Evolutionary conservation across 441 rosid genomes (phyloP), one percentile per base, ranked within the genome.

Genomic region (Corymbia calophylla): DNA sequence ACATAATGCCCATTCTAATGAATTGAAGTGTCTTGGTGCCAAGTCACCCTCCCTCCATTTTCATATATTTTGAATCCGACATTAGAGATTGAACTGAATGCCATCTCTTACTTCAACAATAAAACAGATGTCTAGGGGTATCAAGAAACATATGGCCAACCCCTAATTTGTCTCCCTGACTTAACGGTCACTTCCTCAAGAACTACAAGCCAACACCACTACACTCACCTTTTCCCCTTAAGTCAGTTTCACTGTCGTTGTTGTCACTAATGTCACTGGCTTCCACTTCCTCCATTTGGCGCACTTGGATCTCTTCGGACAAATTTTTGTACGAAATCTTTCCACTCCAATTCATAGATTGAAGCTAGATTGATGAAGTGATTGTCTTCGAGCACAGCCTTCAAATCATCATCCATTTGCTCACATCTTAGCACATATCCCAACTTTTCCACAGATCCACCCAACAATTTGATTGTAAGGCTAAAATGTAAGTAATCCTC

Each of bases 181-280:
- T 17, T 31, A 8, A 68, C 9, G 77, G 17, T 1, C 0, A 6
- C 23, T 0, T 66, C 23, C 23, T 17, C 17, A 31, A n/a, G 44
- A 66, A 1, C 21, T 66, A 39, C 44, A 17, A 2, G 4, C 4
- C 77, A 68, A 2, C 0, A 17, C 44, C 32, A 16, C 12, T 3
- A 5, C 17, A 64, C 35, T 64, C 0, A 18, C 35, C 3, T 64
- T 18, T 29, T 60, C 17, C 17, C 17, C 1, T 2, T 2, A 8
- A 1, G 3, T 27, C 3, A 39, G 44, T 29, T 29, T 29, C 32
- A 27, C 44, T 39, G 44, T 39, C 44, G 44, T 39, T 5, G 44
- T 39, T 39, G 44, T 39, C 44, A 39, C 44, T 39, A 39, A 39
- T 39, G 44, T 39, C 44, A 39, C 44, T 39, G 44, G 44, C 3